Evolutionary conservation across 2,329 filamentous ascomycete species (phyloP).

Genomic region (Phyllosticta citrichinensis): DNA sequence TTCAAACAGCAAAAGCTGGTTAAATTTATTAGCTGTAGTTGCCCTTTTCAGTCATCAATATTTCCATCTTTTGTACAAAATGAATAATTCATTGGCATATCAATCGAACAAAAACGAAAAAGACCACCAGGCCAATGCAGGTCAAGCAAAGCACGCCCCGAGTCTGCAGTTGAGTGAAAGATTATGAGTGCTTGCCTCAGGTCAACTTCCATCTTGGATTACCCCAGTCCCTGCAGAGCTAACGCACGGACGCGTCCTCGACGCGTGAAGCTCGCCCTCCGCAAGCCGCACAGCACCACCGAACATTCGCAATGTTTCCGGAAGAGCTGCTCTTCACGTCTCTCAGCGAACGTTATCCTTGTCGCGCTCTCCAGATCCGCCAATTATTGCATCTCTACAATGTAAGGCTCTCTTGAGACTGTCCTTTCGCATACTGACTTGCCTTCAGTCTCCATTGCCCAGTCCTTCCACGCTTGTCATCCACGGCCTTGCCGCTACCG

Average conservation of each 20-base stretch:
- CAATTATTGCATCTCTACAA: slow-evolving; percentile 37
- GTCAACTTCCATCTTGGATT: too few relatives aligned
- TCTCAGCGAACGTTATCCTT: slow-evolving; percentile 30
- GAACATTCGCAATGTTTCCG: slow-evolving; percentile 24
- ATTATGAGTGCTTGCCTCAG: too few relatives aligned
- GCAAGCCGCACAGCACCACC: not conserved
- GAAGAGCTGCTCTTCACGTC: slow-evolving; percentile 23
- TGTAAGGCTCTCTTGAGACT: slow-evolving; percentile 20
- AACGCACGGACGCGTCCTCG: slow-evolving; percentile 1
- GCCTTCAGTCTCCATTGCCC: slow-evolving; percentile 50
- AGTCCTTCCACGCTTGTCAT: slow-evolving; percentile 66
- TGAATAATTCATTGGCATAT: too few relatives aligned
- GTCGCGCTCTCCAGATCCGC: slow-evolving; percentile 38
- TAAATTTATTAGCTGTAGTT: too few relatives aligned
- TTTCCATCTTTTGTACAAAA: too few relatives aligned
- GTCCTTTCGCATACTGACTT: slow-evolving; percentile 14
- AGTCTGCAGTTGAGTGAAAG: too few relatives aligned
- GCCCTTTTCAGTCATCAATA: too few relatives aligned
- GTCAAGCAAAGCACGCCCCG: too few relatives aligned
- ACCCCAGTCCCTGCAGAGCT: not conserved
- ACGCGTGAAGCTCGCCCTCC: slow-evolving; percentile 4
- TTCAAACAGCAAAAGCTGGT: too few relatives aligned
- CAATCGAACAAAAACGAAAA: too few relatives aligned
- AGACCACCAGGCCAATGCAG: too few relatives aligned
- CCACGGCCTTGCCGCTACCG: slow-evolving; percentile 78